Evolutionary conservation across 371 early-diverging fungal genomes (phyloP).

Genomic region (Apophysomyces elegans): DNA sequence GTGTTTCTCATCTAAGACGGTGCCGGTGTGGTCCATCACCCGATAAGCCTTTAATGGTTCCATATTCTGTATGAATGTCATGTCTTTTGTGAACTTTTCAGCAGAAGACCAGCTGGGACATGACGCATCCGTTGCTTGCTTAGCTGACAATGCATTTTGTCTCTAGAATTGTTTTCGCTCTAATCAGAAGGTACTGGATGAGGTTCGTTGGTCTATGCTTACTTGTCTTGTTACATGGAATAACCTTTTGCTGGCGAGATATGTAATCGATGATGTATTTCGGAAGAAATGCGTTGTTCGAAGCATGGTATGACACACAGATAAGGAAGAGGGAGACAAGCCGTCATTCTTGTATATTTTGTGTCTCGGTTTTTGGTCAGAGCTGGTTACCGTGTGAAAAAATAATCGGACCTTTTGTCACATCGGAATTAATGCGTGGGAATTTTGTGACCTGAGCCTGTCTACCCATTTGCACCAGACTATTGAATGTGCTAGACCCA

Average conservation of each 20-base stretch:
- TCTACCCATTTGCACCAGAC: background rate
- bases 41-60: slow-evolving; percentile 90
- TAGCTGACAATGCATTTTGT: background rate
- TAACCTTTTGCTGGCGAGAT: background rate
- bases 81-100: slow-evolving; percentile 32
- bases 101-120: slow-evolving; percentile 14
- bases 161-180: background rate
- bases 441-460: background rate
- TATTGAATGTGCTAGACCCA: too few species aligned
- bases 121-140: background rate
- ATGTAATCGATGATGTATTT: background rate
- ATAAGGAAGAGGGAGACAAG: background rate
- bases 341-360: background rate
- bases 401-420: background rate
- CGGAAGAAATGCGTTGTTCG: background rate
- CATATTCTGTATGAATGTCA: slow-evolving; percentile 55
- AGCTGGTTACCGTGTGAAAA: background rate
- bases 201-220: background rate
- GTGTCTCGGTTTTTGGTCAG: background rate
- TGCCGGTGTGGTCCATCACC: slow-evolving; percentile 91
- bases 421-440: background rate
- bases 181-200: too few species aligned
- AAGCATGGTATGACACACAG: background rate
- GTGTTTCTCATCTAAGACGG: slow-evolving; percentile 67
- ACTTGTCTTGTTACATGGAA: background rate